Evolutionary conservation across 495 filamentous ascomycete genomes (phyloP).

Genomic region (Penicillium maclennaniae): DNA sequence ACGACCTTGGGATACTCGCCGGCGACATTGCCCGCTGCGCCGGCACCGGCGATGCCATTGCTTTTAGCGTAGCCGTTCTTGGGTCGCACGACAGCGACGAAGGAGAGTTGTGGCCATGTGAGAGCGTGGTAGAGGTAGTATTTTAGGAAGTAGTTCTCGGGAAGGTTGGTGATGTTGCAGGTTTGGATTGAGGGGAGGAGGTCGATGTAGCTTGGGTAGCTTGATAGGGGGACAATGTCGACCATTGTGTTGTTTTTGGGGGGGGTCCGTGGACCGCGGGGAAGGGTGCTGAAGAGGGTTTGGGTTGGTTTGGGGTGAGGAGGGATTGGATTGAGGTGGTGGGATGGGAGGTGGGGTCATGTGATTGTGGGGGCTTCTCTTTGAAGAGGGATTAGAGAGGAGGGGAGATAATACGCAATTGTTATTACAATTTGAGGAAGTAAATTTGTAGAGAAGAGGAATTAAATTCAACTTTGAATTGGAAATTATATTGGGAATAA

Average conservation of each 20-base stretch:
- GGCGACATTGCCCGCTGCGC: conserved; percentile 27
- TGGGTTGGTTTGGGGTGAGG: neutral
- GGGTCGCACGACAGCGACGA: conserved; percentile 90
- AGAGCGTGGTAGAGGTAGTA: conserved; percentile 99
- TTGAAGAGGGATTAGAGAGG: neutral
- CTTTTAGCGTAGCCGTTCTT: conserved; percentile 48
- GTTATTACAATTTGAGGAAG: neutral
- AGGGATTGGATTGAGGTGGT: neutral
- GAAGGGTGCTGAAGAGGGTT: too few relatives aligned
- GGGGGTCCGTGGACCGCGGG: neutral
- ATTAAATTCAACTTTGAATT: too few relatives aligned
- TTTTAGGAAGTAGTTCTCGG: conserved; percentile 99
- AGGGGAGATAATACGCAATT: neutral
- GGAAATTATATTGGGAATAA: too few relatives aligned
- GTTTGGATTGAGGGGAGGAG: conserved; percentile 91
- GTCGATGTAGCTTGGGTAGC: conserved; percentile 50
- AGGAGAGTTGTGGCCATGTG: conserved; percentile 94
- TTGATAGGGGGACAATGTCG: conserved; percentile 49
- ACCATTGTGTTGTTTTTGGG: conserved; percentile 36
- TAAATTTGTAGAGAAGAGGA: neutral
- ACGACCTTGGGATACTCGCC: conserved; percentile 95
- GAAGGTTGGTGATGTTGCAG: conserved; percentile 97
- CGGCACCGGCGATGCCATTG: conserved; percentile 14
- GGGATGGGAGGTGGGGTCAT: conserved; percentile 8
- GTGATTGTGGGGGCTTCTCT: conserved; percentile 5